Conservation (phyloP, 2,329 filamentous ascomycete genomes). For the Claviceps digitariae region DNA sequence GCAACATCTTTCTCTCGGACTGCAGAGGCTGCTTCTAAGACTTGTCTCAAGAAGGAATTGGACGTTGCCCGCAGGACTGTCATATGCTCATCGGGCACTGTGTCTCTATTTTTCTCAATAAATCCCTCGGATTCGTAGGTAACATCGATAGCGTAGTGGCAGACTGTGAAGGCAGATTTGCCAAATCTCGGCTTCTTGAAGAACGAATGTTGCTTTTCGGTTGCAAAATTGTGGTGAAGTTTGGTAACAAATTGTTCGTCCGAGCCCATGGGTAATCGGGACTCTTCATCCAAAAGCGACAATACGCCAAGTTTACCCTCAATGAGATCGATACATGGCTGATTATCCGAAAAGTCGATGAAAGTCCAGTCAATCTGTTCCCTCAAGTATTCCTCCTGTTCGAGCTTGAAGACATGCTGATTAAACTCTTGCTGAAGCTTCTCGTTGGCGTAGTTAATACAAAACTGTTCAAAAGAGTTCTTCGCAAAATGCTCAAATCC, state of each 20-base stretch:
- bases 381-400: conserved; percentile 92
- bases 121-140: conserved; percentile 98
- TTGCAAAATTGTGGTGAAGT: conserved; percentile 82
- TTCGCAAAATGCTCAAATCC: conserved; percentile 99
- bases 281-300: conserved; percentile 89
- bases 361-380: conserved; percentile 99
- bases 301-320: conserved; percentile 93
- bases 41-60: conserved; percentile 72
- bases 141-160: conserved; percentile 95
- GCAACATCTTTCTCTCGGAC: conserved; percentile 81
- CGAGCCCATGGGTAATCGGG: conserved; percentile 87
- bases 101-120: conserved; percentile 98
- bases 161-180: conserved; percentile 94
- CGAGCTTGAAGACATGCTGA: conserved; percentile 96
- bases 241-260: conserved; percentile 96
- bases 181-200: conserved; percentile 98
- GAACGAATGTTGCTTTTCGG: conserved; percentile 86
- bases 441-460: conserved; percentile 99
- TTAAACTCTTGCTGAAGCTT: conserved; percentile 99
- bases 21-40: conserved; percentile 71
- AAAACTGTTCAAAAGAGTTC: conserved; percentile 99
- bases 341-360: conserved; percentile 98
- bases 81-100: conserved; percentile 96
- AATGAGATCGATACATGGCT: conserved; percentile 96
- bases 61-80: conserved; percentile 74